phyloP scores from a whole-genome alignment of 2,329 filamentous ascomycete genomes.

The Xylariaceae sp. region DNA sequence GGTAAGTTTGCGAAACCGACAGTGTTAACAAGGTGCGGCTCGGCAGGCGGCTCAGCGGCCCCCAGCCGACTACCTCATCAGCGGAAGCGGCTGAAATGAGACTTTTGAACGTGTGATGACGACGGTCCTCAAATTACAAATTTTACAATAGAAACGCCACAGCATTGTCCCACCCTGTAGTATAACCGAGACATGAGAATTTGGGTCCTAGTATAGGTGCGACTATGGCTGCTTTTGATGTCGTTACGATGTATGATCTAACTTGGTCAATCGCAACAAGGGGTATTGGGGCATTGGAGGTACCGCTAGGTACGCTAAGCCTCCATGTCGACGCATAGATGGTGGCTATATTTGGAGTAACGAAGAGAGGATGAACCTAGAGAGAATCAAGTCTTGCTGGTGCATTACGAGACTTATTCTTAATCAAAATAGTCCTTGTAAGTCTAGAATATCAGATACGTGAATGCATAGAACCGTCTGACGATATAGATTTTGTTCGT shows the following conservation, averaged over 20 bases:
- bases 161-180: not conserved
- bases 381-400: too few relatives aligned
- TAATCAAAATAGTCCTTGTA: too few relatives aligned
- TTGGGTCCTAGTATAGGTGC: not conserved
- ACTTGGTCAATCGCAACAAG: conserved; percentile 32
- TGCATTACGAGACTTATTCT: too few relatives aligned
- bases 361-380: not conserved
- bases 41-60: conserved; percentile 29
- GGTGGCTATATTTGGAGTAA: conserved; percentile 8
- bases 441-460: too few relatives aligned
- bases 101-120: conserved; percentile 21
- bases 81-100: conserved; percentile 27
- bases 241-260: conserved; percentile 29
- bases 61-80: conserved; percentile 22
- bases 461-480: too few relatives aligned
- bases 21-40: conserved; percentile 32
- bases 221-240: conserved; percentile 2
- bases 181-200: conserved; percentile 5
- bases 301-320: conserved; percentile 19
- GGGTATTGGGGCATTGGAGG: conserved; percentile 19
- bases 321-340: conserved; percentile 19
- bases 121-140: too few relatives aligned
- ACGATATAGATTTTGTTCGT: too few relatives aligned
- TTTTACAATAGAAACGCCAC: not conserved
- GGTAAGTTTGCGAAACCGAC: conserved; percentile 14